Percentiles rank a stretch among this genome's conserved stretches.
These are phyloP conservation scores for Talaromyces amestolkiae DNA, from an alignment of 2,329 filamentous ascomycete species.

Conservation along the genomic window DNA sequence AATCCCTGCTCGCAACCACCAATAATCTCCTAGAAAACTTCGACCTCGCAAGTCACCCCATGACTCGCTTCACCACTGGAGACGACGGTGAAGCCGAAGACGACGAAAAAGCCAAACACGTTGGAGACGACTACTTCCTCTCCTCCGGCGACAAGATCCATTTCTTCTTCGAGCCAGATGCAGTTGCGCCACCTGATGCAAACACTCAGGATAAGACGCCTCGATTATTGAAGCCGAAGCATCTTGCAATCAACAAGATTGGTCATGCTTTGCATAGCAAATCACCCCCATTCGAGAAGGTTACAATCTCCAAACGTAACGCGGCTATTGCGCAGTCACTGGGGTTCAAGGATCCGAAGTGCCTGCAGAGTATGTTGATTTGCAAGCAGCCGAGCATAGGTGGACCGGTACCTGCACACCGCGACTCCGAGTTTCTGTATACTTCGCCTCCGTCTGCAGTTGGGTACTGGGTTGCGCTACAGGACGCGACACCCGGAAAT, in stretches of 20 bases:
- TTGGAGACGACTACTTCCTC: slow-evolving; percentile 94
- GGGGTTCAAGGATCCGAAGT: slow-evolving; percentile 71
- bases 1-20: slow-evolving; percentile 70
- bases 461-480: slow-evolving; percentile 95
- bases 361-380: slow-evolving; percentile 94
- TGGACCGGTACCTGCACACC: slow-evolving; percentile 83
- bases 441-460: slow-evolving; percentile 85
- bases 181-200: slow-evolving; percentile 53
- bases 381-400: slow-evolving; percentile 98
- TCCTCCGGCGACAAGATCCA: slow-evolving; percentile 84
- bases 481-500: slow-evolving; percentile 83
- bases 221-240: slow-evolving; percentile 71
- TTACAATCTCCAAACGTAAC: slow-evolving; percentile 50
- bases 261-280: slow-evolving; percentile 72
- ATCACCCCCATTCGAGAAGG: slow-evolving; percentile 62
- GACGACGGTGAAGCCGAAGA: slow-evolving; percentile 52
- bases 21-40: slow-evolving; percentile 71
- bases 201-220: slow-evolving; percentile 51
- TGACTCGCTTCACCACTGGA: slow-evolving; percentile 91
- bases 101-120: slow-evolving; percentile 58
- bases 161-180: slow-evolving; percentile 97
- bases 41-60: slow-evolving; percentile 76
- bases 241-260: slow-evolving; percentile 84
- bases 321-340: slow-evolving; percentile 66
- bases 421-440: slow-evolving; percentile 90